Evolutionary conservation across 1,139 yeast species (phyloP).

Genomic region (Williopsis jadinii): DNA sequence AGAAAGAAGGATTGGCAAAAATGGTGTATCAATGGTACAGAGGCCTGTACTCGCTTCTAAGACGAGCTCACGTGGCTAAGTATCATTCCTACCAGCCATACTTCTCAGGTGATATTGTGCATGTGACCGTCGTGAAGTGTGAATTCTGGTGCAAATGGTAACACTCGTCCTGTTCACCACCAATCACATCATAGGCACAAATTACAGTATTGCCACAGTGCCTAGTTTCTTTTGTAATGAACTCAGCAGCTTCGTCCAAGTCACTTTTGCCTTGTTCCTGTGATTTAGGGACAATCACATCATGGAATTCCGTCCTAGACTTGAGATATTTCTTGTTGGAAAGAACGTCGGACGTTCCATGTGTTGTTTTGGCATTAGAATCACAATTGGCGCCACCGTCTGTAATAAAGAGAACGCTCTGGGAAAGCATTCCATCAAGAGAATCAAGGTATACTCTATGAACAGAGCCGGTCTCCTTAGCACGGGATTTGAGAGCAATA

Average conservation of each 20-base stretch:
- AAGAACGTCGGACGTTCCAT: constrained; percentile 24
- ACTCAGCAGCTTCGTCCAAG: constrained; percentile 39
- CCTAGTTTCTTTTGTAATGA: constrained; percentile 43
- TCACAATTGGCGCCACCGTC: constrained; percentile 24
- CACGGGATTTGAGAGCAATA: constrained; percentile 9
- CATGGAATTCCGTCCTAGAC: constrained; percentile 11
- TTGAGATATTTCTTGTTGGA: constrained; percentile 11
- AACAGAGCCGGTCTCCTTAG: constrained; percentile 34
- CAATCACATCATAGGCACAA: constrained; percentile 40
- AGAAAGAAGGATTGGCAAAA: too few relatives aligned
- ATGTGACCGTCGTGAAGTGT: background rate
- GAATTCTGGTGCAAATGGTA: constrained; percentile 5
- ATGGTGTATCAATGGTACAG: too few relatives aligned
- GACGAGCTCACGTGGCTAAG: too few relatives aligned
- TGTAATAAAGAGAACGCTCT: constrained; percentile 8
- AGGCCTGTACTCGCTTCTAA: too few relatives aligned
- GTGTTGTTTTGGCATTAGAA: constrained; percentile 3
- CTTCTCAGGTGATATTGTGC: too few relatives aligned
- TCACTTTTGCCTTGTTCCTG: constrained; percentile 26
- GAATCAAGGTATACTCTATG: constrained; percentile 29
- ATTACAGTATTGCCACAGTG: constrained; percentile 48
- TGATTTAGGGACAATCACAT: constrained; percentile 20
- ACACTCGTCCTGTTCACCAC: constrained; percentile 6
- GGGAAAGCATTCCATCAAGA: background rate
- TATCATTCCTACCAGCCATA: too few relatives aligned